Evolutionary conservation across 2,329 filamentous ascomycete genomes (phyloP), one percentile per base, ranked within the genome.

Genomic region (Hymenoscyphus fraxineus): DNA sequence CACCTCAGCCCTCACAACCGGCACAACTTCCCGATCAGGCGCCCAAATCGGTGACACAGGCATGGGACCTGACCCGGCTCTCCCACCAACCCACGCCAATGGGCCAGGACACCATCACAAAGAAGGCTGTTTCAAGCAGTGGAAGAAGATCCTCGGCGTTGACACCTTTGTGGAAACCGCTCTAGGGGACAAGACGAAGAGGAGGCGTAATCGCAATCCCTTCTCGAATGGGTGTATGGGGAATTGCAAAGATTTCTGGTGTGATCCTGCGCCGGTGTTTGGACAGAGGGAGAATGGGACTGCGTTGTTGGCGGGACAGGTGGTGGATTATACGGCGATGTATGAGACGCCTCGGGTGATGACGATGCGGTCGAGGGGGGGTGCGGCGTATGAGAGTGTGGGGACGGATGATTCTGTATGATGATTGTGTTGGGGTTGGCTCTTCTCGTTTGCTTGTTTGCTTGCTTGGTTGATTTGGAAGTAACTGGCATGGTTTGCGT

Each of bases 201-300:
- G 65, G 78, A 82, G 80, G 70, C 78, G 83, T 68, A 81, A 82
- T 15, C 68, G 69, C 63, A 99, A 98, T 75, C 93, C 93, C 0
- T 99, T 94, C 77, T 94, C 88, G 64, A 83, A 88, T 39, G 95
- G 95, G 7, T 82, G 92, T 47, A 71, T 96, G n/a, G 85, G 88
- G 65, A 99, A 99, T 75, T 99, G 95, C 78, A 89, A 86, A 69
- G 96, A 99, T 77, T 99, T 99, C 76, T 98, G 93, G 92, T 94
- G 91, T 73, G 95, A 98, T 75, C 87, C 91, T 1, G 88, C 91
- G 1, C 90, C 94, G 0, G 77, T 96, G 19, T 94, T 97, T 75
- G 87, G 89, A 12, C 86, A 83, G 71, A 84, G 89, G 64, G 87
- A 91, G 72, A 89, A 85, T 60, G 93, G 93, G 13, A 82, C 83